Conservation (phyloP, 2,329 filamentous ascomycete genomes). For the Aureobasidium pullulans region DNA sequence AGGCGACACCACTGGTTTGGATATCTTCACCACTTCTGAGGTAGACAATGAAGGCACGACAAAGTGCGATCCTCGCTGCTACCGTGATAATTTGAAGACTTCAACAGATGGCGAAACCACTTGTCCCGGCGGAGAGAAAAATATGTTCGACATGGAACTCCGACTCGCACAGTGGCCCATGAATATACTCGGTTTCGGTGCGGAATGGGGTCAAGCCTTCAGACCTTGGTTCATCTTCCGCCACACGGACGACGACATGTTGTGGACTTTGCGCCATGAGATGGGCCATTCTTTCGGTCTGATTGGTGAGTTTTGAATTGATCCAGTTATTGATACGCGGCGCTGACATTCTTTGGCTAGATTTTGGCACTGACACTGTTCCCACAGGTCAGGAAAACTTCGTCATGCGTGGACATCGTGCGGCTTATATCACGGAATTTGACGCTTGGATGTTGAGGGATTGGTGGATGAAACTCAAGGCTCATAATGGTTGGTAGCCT, state of each 20-base stretch:
- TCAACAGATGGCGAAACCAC: constrained; percentile 32
- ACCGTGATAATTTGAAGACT: constrained; percentile 38
- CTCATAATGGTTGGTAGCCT: neutral
- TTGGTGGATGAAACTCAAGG: constrained; percentile 38
- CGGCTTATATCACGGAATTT: constrained; percentile 39
- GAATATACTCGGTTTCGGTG: constrained; percentile 37
- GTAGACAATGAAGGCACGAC: constrained; percentile 29
- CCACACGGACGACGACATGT: constrained; percentile 29
- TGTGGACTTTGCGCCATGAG: constrained; percentile 43
- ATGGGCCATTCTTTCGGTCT: constrained; percentile 39
- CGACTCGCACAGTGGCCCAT: constrained; percentile 39
- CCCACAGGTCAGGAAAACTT: constrained; percentile 36
- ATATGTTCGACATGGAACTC: constrained; percentile 40
- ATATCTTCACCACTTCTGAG: constrained; percentile 38
- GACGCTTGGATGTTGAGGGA: constrained; percentile 45
- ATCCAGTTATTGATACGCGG: neutral
- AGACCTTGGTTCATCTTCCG: constrained; percentile 39
- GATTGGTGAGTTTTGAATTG: constrained; percentile 22
- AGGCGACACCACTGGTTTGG: constrained; percentile 29
- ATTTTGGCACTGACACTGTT: constrained; percentile 16
- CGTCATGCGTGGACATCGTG: constrained; percentile 40
- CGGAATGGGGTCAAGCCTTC: constrained; percentile 42
- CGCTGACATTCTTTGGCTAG: constrained; percentile 36
- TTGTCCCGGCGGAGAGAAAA: constrained; percentile 32
- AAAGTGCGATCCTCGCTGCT: constrained; percentile 36